Evolutionary conservation across 352 stramenopile genomes (phyloP), one percentile per base, ranked within the genome.

Genomic region (Globisporangium sylvaticum): DNA sequence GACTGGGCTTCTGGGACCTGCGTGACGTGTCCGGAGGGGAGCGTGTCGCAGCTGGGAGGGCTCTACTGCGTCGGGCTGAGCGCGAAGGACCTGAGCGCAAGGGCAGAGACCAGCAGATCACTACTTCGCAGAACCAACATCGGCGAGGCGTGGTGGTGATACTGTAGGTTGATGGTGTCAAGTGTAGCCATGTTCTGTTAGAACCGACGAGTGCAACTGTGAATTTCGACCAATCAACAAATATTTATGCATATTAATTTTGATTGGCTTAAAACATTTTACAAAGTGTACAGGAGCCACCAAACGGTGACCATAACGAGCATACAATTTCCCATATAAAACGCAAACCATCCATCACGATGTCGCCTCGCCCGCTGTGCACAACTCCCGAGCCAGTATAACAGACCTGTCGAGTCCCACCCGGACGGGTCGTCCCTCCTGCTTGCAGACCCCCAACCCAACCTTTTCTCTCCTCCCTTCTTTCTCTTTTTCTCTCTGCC

Each of bases 301-400:
- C 39, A 46, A 46, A 39, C 32, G 12, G 34, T 4, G 34, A 42
- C 34, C 10, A 42, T 42, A 14, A 46, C 39, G 39, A 46, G 34
- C 56, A 70, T 81, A 79, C 67, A 81, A 71, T 74, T 3, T 24
- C 50, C 58, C 50, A 78, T 55, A 75, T 31, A 37, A 62, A 42
- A 6, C 53, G 44, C 32, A 68, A 64, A 42, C 64, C 39, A 46
- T 46, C 39, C 15, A 46, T 46, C 39, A 46, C 4, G 14, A 46
- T 46, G 39, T 46, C 39, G 39, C 39, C 39, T 46, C 64, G 63
- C 25, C 48, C 46, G 22, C 34, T 24, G 67, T 20, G 14, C 39
- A n/a, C 39, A 46, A n/a, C 4, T n/a, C 15, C 15, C 39, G 39
- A 46, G 39, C 39, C 15, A n/a, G 14, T 46, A 31, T 29, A 46